phyloP scores from a whole-genome alignment of 805 yeast species.

The Metschnikowia amazonensis region DNA sequence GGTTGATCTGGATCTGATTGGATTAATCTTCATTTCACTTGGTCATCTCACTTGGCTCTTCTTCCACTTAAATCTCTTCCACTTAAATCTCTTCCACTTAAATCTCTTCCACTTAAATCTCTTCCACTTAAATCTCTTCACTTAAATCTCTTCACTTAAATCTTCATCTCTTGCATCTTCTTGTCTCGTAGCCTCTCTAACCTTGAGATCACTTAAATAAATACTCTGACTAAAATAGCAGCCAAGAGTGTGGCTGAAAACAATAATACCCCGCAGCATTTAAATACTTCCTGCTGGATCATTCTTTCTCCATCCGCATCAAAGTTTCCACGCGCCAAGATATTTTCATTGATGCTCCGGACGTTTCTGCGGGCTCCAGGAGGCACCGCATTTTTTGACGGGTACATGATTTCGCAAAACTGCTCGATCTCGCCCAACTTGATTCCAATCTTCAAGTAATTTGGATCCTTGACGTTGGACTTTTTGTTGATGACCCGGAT shows the following conservation, averaged over 20 bases:
- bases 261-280: conserved; percentile 11
- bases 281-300: conserved; percentile 21
- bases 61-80: too few relatives aligned
- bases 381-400: conserved; percentile 49
- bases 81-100: too few relatives aligned
- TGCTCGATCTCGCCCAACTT: conserved; percentile 87
- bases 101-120: too few relatives aligned
- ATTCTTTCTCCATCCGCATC: conserved; percentile 32
- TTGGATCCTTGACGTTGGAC: conserved; percentile 78
- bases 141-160: too few relatives aligned
- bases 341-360: conserved; percentile 37
- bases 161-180: too few relatives aligned
- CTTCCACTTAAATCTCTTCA: too few relatives aligned
- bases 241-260: conserved; percentile 8
- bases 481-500: conserved; percentile 73
- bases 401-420: conserved; percentile 75
- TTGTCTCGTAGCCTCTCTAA: too few relatives aligned
- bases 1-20: too few relatives aligned
- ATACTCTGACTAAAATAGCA: conserved; percentile 7
- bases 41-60: too few relatives aligned
- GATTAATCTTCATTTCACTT: too few relatives aligned
- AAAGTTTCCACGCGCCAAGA: conserved; percentile 34
- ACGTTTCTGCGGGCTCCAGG: conserved; percentile 38
- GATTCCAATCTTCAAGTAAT: conserved; percentile 77
- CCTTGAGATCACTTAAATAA: neutral